A percentile compares a stretch with the other conserved stretches of the same genome.
phyloP scores from a whole-genome alignment of 1,284 basidiomycete genomes.

The Cryptococcus maquisensis region DNA sequence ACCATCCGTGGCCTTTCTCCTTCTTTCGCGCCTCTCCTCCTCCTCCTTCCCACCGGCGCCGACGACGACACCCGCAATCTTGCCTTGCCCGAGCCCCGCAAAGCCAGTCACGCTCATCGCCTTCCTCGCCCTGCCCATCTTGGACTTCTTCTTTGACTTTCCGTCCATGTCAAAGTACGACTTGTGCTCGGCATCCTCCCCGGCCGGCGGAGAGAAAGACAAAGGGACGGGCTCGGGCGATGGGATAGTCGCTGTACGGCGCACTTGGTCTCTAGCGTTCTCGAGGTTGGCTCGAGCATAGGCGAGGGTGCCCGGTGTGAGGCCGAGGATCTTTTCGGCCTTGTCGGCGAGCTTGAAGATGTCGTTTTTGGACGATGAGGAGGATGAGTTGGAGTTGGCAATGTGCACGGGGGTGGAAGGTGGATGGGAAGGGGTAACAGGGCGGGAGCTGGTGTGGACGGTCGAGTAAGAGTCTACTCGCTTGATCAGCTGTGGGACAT shows the following conservation, averaged over 20 bases:
- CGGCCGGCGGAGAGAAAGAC: neutral
- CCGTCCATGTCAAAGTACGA: neutral
- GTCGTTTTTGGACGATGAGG: neutral
- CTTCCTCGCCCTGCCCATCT: slow-evolving; percentile 20
- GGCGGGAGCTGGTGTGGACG: slow-evolving; percentile 26
- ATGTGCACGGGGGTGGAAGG: slow-evolving; percentile 2
- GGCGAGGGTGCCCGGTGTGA: slow-evolving; percentile 29
- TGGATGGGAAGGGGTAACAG: slow-evolving; percentile 24
- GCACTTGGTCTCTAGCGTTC: slow-evolving; percentile 31
- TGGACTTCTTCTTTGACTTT: slow-evolving; percentile 1
- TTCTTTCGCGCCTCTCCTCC: slow-evolving; percentile 25
- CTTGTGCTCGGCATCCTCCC: neutral
- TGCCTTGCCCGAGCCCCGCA: neutral
- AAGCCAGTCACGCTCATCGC: slow-evolving; percentile 21
- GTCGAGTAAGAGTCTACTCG: slow-evolving; percentile 32
- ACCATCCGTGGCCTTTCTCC: slow-evolving; percentile 32
- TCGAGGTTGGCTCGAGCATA: slow-evolving; percentile 33
- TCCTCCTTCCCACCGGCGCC: slow-evolving; percentile 29
- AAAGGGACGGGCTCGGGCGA: slow-evolving; percentile 4
- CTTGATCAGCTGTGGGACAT: neutral
- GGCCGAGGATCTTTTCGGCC: slow-evolving; percentile 33
- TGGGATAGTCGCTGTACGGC: slow-evolving; percentile 11
- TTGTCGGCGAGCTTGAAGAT: slow-evolving; percentile 29
- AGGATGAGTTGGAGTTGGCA: neutral
- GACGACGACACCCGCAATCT: slow-evolving; percentile 21